A percentile compares a stretch with the other conserved stretches of the same genome.
These are phyloP conservation scores for Protomyces pachydermus DNA, from an alignment of 1,139 yeast genomes.

Conservation along the genomic window DNA sequence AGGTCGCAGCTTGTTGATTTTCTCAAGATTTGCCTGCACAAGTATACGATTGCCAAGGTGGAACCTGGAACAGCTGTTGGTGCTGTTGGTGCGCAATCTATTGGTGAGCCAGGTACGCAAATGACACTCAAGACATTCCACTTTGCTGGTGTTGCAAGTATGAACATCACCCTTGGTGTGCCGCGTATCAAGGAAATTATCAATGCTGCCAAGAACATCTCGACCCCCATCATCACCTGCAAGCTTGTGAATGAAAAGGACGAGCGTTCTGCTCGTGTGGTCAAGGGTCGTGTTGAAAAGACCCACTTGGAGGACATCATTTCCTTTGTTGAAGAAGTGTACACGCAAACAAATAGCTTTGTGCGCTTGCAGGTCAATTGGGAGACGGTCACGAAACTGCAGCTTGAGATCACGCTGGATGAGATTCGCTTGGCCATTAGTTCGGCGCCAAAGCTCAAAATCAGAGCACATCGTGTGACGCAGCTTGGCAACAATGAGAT, in stretches of 20 bases:
- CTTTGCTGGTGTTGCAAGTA: slow-evolving; percentile 98
- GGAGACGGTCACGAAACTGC: slow-evolving; percentile 79
- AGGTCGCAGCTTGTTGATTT: slow-evolving; percentile 58
- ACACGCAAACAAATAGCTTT: slow-evolving; percentile 71
- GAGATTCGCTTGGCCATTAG: slow-evolving; percentile 81
- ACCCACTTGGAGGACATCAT: slow-evolving; percentile 83
- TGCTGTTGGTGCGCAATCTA: slow-evolving; percentile 97
- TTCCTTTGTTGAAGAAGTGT: slow-evolving; percentile 86
- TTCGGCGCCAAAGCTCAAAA: slow-evolving; percentile 83
- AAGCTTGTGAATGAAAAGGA: slow-evolving; percentile 82
- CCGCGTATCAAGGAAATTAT: slow-evolving; percentile 98
- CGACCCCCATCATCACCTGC: slow-evolving; percentile 95
- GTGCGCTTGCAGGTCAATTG: slow-evolving; percentile 77
- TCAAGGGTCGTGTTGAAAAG: slow-evolving; percentile 94
- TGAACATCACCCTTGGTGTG: slow-evolving; percentile 98
- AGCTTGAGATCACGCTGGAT: slow-evolving; percentile 78
- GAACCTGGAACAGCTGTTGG: slow-evolving; percentile 99
- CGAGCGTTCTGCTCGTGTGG: slow-evolving; percentile 97
- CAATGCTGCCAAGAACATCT: slow-evolving; percentile 90
- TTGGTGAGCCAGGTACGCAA: slow-evolving; percentile 99
- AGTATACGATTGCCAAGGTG: slow-evolving; percentile 84
- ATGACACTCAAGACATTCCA: slow-evolving; percentile 99
- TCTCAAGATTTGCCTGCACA: slow-evolving; percentile 68
- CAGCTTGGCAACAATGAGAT: slow-evolving; percentile 63
- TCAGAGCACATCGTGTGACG: slow-evolving; percentile 61